Evolutionary conservation across 2,329 filamentous ascomycete species (phyloP).

Genomic region (Apiospora saccharicola): DNA sequence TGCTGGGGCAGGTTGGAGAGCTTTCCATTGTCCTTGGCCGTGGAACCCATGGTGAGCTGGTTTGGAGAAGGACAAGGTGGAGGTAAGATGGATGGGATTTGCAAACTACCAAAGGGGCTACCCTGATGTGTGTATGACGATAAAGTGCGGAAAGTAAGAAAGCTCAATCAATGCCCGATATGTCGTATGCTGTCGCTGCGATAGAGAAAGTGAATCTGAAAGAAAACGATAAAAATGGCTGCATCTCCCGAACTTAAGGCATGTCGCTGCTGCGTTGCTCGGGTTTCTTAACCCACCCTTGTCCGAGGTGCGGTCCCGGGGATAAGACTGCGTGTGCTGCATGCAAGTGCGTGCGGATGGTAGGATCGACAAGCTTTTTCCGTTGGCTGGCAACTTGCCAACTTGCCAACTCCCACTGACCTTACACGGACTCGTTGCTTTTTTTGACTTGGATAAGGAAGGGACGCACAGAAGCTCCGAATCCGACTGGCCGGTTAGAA

Average conservation of each 20-base stretch:
- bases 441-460: neutral
- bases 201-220: neutral
- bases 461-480: neutral
- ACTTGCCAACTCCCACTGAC: neutral
- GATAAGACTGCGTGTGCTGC: neutral
- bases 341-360: neutral
- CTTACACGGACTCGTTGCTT: neutral
- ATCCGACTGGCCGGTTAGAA: neutral
- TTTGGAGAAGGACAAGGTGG: neutral
- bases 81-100: neutral
- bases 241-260: conserved; percentile 6
- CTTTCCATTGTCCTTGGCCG: neutral
- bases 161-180: neutral
- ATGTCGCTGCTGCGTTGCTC: neutral
- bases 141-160: neutral
- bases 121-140: neutral
- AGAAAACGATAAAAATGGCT: neutral
- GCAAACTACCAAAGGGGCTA: neutral
- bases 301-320: neutral
- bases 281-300: conserved; percentile 7
- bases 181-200: neutral
- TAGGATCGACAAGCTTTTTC: conserved; percentile 6
- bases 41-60: neutral
- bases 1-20: conserved; percentile 30
- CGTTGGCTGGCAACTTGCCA: neutral